Evolutionary conservation across 2,329 filamentous ascomycete genomes (phyloP), one percentile per base, ranked within the genome.

Genomic region (Colletotrichum eleusines): DNA sequence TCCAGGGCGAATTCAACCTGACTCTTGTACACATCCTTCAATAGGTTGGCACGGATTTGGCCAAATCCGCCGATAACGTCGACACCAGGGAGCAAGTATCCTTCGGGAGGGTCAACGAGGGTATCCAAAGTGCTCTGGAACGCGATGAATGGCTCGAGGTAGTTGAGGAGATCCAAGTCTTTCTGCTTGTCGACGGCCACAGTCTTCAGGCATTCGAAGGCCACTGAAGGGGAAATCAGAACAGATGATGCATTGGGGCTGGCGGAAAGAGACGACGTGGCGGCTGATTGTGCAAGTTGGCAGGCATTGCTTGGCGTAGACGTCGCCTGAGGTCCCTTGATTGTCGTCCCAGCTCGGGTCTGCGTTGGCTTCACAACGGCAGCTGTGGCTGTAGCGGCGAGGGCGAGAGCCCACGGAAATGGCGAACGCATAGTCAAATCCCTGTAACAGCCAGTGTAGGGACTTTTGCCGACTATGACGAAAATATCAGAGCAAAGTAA

Each of bases 71-170:
- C 50, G 0, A 74, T 28, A 6, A 75, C 26, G 31, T 75, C 74
- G 16, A 75, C 73, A 16, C 71, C 73, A 0, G 73, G 69, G 20
- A 73, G 62, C 4, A 75, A 46, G 40, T 75, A 75, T 18, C 72
- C 73, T 14, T 72, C 50, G 0, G 74, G 74, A 0, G 74, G 74
- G 14, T 69, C 50, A 12, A 60, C 46, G 0, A 75, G 66, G 18
- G 66, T 58, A 23, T 75, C 72, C 18, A 75, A 18, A 1, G 74
- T 75, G 58, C 71, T 72, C 28, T 75, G 74, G 7, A 66, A 74
- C 16, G 57, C n/a, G 1, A 74, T 6, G 7, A 65, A 74, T 4
- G 75, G 74, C 20, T 63, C 57, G 1, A 75, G 54, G 42, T 74
- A 75, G 57, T 74, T 66, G 8, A 75, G 67, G 16, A 75, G 66